Evolutionary conservation across 2,329 filamentous ascomycete genomes (phyloP), one percentile per base, ranked within the genome.

Genomic region (Eurotiales sp.): DNA sequence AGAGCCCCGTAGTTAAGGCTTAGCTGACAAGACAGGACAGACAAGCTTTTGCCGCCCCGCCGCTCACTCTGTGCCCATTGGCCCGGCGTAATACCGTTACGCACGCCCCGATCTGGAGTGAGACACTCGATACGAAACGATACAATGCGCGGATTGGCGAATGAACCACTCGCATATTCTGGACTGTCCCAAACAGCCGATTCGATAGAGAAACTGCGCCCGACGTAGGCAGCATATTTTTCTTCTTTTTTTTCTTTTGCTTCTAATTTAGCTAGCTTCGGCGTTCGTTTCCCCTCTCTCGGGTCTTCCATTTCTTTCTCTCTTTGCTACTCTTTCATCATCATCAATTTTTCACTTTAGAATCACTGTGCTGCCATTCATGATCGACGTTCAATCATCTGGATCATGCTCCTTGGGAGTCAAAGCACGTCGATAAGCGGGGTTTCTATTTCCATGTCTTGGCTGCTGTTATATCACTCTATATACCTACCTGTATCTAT

Each of bases 41-140:
- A 43, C 47, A 50, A 50, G 47, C 47, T 50, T 50, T 50, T 43
- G n/a, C 19, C 8, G 39, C 6, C 22, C 46, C 37, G 25, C 46
- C 3, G 29, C 23, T n/a, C n/a, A n/a, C n/a, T n/a, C n/a, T n/a
- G n/a, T n/a, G n/a, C n/a, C 47, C n/a, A 50, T 50, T 50, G 47
- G 47, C 37, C n/a, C n/a, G n/a, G n/a, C n/a, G n/a, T n/a, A n/a
- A n/a, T n/a, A n/a, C n/a, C n/a, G n/a, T n/a, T n/a, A n/a, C n/a
- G n/a, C n/a, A n/a, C n/a, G n/a, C n/a, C n/a, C n/a, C n/a, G n/a
- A n/a, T n/a, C n/a, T n/a, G n/a, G n/a, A n/a, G n/a, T n/a, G n/a
- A n/a, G n/a, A n/a, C n/a, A n/a, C n/a, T n/a, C n/a, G n/a, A n/a
- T n/a, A n/a, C n/a, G n/a, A n/a, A n/a, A n/a, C n/a, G n/a, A n/a